Evolutionary conservation across 306 rosid genomes (phyloP), one percentile per base, ranked within the genome.

Genomic region (Quercus parvula): DNA sequence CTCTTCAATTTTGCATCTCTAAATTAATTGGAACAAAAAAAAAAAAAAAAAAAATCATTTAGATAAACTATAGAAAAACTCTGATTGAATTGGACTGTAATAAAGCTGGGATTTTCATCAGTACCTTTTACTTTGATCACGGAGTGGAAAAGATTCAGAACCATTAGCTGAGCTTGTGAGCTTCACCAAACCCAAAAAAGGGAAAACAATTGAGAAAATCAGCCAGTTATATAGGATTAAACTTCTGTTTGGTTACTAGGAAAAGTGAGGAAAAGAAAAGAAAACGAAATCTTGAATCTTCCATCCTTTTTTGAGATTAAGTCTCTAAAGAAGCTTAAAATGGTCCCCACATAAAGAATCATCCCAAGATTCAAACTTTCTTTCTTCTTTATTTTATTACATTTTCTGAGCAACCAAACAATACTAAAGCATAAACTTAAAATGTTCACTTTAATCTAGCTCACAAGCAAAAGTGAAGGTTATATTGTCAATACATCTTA

Each of bases 1-100:
- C 94, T 90, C 89, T 92, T 95, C 81, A 91, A 70, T 73, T 81
- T 91, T 33, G 54, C 79, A 82, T 91, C 97, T 87, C 98, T 92
- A 81, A 25, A 69, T 77, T 33, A 67, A 79, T 56, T 68, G 70
- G 75, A 31, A 56, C 49, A 1, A 54, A 8, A 6, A 56, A 24
- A 9, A 38, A 11, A 10, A 44, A 20, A 44, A 20, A 46, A 28
- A 28, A 44, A 18, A 28, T 66, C 66, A 58, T 18, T 77, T 70
- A 61, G 56, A 49, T 55, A 54, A 46, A 52, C 9, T 27, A 35
- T 67, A 73, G 17, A 80, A 70, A 69, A 66, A 69, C 41, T 51
- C 44, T 4, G 70, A 71, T 13, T 66, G 27, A 62, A 76, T 69
- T 57, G 68, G 56, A 35, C n/a, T 18, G 22, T 22, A 2, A 79